These are phyloP conservation scores for Candida nitratophila DNA, from an alignment of 805 yeast genomes.

Conservation along the genomic window DNA sequence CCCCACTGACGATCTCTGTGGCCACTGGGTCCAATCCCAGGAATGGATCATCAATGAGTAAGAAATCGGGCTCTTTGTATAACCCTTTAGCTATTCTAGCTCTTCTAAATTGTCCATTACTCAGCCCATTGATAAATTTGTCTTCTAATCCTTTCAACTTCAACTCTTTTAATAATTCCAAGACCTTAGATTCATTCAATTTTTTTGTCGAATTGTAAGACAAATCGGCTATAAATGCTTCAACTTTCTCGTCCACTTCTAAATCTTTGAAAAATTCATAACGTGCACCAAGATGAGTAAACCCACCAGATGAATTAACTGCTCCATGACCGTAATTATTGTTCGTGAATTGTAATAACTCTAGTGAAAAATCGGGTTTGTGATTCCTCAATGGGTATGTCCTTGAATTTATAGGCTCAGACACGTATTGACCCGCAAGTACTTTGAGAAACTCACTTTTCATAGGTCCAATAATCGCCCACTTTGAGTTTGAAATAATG, in stretches of 20 bases:
- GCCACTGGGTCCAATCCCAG: conserved; percentile 83
- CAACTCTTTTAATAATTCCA: conserved; percentile 40
- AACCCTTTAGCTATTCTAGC: conserved; percentile 79
- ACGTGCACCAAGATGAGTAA: conserved; percentile 78
- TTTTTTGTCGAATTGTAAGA: conserved; percentile 36
- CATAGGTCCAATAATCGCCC: conserved; percentile 50
- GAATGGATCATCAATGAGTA: conserved; percentile 87
- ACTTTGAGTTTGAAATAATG: conserved; percentile 31
- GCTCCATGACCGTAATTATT: conserved; percentile 28
- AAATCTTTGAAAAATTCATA: conserved; percentile 78
- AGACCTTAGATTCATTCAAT: conserved; percentile 30
- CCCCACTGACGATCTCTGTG: conserved; percentile 47
- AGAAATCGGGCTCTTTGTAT: conserved; percentile 53
- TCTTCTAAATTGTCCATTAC: conserved; percentile 91
- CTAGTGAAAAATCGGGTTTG: conserved; percentile 36
- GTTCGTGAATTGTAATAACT: conserved; percentile 30
- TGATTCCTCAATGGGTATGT: conserved; percentile 44
- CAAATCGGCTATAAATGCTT: conserved; percentile 50
- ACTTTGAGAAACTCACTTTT: conserved; percentile 50
- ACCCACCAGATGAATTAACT: conserved; percentile 34
- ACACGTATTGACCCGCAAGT: conserved; percentile 47
- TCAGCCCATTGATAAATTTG: conserved; percentile 79
- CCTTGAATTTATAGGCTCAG: conserved; percentile 47
- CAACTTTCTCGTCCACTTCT: conserved; percentile 68
- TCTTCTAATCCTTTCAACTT: conserved; percentile 49